These are phyloP conservation scores for Colletotrichum agaves DNA, from an alignment of 2,329 filamentous ascomycete genomes.

Conservation along the genomic window DNA sequence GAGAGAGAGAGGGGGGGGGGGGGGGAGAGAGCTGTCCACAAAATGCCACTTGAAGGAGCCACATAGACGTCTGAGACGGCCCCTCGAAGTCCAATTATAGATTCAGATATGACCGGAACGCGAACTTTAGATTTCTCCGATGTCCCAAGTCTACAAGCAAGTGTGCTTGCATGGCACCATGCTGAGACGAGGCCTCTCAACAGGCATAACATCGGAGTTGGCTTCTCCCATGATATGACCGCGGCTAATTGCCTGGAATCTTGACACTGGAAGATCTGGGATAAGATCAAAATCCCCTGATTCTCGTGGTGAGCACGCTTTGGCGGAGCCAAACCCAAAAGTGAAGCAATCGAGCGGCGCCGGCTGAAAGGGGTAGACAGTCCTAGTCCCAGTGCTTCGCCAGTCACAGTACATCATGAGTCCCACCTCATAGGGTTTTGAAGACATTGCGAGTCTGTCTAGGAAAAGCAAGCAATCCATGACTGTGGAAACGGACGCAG, in stretches of 20 bases:
- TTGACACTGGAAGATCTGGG: not conserved
- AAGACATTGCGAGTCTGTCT: too few species aligned
- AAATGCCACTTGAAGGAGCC: not conserved
- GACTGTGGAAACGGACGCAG: not conserved
- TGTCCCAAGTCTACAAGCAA: slow-evolving; percentile 9
- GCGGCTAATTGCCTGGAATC: too few species aligned
- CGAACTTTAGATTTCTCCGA: slow-evolving; percentile 23
- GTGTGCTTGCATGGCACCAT: slow-evolving; percentile 45
- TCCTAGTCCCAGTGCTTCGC: not conserved
- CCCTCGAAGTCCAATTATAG: slow-evolving; percentile 40
- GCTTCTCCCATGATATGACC: not conserved
- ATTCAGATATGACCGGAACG: slow-evolving; percentile 43
- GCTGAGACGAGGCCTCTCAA: too few species aligned
- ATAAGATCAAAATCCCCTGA: not conserved
- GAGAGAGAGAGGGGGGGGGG: too few species aligned
- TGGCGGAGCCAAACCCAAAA: slow-evolving; percentile 23
- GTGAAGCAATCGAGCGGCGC: slow-evolving; percentile 36
- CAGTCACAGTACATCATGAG: slow-evolving; percentile 3
- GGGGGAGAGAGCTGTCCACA: slow-evolving; percentile 50
- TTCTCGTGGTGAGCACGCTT: not conserved
- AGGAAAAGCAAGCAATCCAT: too few species aligned
- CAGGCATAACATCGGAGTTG: too few species aligned
- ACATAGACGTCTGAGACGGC: slow-evolving; percentile 25
- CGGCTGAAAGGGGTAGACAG: not conserved
- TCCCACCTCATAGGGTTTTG: too few species aligned